Base-by-base conservation (phyloP, 2,329 filamentous ascomycete genomes). In the Arthroderma sp. region DNA sequence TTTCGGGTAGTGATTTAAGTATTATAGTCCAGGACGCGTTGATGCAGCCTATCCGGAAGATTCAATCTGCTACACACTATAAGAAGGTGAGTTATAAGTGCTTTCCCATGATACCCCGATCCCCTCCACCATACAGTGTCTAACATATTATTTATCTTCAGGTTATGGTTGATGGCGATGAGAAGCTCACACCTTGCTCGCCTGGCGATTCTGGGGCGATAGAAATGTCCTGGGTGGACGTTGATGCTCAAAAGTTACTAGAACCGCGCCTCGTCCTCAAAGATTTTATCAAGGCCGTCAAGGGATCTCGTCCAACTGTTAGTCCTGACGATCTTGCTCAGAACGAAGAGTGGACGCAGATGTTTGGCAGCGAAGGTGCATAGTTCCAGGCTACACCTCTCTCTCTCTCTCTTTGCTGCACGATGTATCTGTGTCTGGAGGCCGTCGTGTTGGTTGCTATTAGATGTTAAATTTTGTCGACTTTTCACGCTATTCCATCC, bases 41-140 rank as follows among this genome's bases (percentile, higher is more conserved):
- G 34, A 98, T 98, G 91, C 87, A 95, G 59, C 93, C 91, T 1
- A 85, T 98, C 50, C 77, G 91, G 50, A 93, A 95, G 66, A 96
- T 98, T 54, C 82, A 96, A 63, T 94, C 88, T 51, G 89, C 91
- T 11, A 98, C 91, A 43, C 91, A 98, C 69, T 98, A 96, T 68
- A 95, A 95, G 65, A 82, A 84, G 70, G 89, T 89, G 71, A 42
- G 61, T 54, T 38, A 10, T 22, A 9, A n/a, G 2, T 40, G n/a
- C 37, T 11, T 11, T 30, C 32, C 29, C 36, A 7, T 27, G 9
- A 15, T 11, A n/a, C 6, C 6, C 33, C 8, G 22, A 31, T n/a
- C 15, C 27, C 9, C 33, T n/a, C 8, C 22, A 31, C n/a, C 10
- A 11, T n/a, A 28, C 29, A 36, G 29, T 38, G 36, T 28, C 33